Conservation (phyloP, 2,329 filamentous ascomycete species). For the Zasmidium cellare region DNA sequence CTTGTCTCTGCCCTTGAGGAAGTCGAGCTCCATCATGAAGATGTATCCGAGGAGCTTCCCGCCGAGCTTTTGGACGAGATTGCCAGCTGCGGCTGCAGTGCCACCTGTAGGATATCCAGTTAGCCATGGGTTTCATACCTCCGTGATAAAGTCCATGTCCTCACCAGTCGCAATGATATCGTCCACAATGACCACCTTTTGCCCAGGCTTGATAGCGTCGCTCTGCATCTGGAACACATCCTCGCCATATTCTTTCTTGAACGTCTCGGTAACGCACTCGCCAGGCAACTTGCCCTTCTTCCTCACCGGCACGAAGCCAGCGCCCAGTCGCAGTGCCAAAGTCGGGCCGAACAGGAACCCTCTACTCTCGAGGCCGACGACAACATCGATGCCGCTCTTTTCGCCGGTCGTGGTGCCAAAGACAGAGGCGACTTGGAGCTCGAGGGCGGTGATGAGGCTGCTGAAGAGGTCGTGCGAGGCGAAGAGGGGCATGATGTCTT, state of each 20-base stretch:
- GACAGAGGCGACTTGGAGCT: conserved; percentile 72
- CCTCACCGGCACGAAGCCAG: conserved; percentile 87
- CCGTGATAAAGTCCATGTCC: conserved; percentile 33
- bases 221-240: conserved; percentile 96
- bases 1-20: conserved; percentile 88
- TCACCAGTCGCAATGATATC: conserved; percentile 98
- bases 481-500: conserved; percentile 98
- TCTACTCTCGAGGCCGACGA: conserved; percentile 89
- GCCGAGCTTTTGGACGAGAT: conserved; percentile 81
- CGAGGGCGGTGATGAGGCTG: conserved; percentile 77
- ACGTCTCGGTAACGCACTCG: conserved; percentile 78
- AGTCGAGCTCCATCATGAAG: conserved; percentile 94
- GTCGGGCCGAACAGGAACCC: conserved; percentile 94
- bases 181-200: conserved; percentile 91
- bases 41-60: conserved; percentile 85
- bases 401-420: conserved; percentile 47
- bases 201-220: conserved; percentile 78
- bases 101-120: conserved; percentile 63
- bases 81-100: conserved; percentile 82
- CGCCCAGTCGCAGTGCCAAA: conserved; percentile 78
- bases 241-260: conserved; percentile 92
- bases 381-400: conserved; percentile 62
- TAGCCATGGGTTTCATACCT: background rate
- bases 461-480: conserved; percentile 72
- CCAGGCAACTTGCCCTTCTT: conserved; percentile 97